Evolutionary conservation across 768 basidiomycete genomes (phyloP).

Genomic region (Butyriboletus loyo): DNA sequence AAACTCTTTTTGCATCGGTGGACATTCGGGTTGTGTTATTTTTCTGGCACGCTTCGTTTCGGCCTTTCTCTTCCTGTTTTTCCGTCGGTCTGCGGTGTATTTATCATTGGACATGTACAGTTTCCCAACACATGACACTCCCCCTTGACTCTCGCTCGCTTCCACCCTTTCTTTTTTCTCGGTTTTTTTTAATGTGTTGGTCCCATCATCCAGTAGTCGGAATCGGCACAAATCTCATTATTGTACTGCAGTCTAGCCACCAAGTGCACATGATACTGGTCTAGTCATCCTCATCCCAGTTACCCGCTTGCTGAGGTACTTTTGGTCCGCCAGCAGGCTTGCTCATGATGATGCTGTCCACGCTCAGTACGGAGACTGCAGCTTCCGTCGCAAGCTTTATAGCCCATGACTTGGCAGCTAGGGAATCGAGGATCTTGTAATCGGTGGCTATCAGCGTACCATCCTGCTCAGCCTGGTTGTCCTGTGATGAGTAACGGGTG

Average conservation of each 20-base stretch:
- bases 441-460: constrained; percentile 67
- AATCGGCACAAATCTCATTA: constrained; percentile 25
- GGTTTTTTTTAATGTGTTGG: constrained; percentile 7
- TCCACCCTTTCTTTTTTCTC: neutral
- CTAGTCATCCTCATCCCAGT: constrained; percentile 76
- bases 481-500: neutral
- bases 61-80: neutral
- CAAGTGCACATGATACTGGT: constrained; percentile 11
- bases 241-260: constrained; percentile 24
- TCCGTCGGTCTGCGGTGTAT: constrained; percentile 18
- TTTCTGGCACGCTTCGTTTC: constrained; percentile 4
- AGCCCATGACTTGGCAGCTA: constrained; percentile 89
- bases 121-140: constrained; percentile 11
- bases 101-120: constrained; percentile 35
- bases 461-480: constrained; percentile 64
- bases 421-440: constrained; percentile 77
- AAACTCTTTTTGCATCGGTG: constrained; percentile 9
- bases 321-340: constrained; percentile 90
- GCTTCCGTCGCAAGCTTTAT: constrained; percentile 89
- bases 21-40: constrained; percentile 27
- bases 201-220: constrained; percentile 16
- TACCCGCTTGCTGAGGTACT: constrained; percentile 80
- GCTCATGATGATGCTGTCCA: constrained; percentile 98
- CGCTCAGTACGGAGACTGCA: constrained; percentile 84
- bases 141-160: constrained; percentile 1